Evolutionary conservation across 192 early-diverging fungal species (phyloP), one percentile per base, ranked within the genome.

Genomic region (Haplosporangium gracile): DNA sequence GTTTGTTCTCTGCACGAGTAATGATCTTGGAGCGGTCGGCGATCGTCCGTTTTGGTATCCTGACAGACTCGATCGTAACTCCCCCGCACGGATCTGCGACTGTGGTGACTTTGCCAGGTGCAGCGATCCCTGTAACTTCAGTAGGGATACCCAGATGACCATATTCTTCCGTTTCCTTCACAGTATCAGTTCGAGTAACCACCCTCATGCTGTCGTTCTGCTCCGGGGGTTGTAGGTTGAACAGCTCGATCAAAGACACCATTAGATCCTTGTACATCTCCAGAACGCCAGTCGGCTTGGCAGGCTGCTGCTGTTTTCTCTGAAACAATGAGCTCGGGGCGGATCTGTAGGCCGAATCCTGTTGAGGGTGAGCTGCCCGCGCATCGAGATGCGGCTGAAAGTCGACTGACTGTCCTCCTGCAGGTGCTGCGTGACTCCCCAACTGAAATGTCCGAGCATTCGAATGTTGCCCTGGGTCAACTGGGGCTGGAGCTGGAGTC

Each of bases 1-100:
- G 82, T 42, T 80, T 88, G 32, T n/a, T 82, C 32, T 86, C 82
- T 20, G 78, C 72, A 72, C 76, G 78, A 20, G 83, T 88, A 20
- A 70, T 40, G 18, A 85, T 40, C 32, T 69, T 47, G 18, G 74
- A 57, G 10, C 74, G 63, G 4, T 34, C 39, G 39, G 63, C 36
- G 4, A 72, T 72, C 36, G 76, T 16, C n/a, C 72, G 77, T 29
- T 78, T 83, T 47, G 57, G 34, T 49, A 38, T 75, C 63, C 42
- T 60, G 49, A 42, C 29, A 34, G 60, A 32, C 26, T 32, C 60
- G 10, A 32, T 32, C 26, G 29, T 65, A 11, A 11, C 26, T 26
- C 29, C 29, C 10, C 26, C 13, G 29, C 60, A 65, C 10, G 13
- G 60, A 11, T 65, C 26, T 10, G 11, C 11, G 4, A 10, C 26